Base-by-base conservation (phyloP, 2,329 filamentous ascomycete species). In the Didymella arachidicola region DNA sequence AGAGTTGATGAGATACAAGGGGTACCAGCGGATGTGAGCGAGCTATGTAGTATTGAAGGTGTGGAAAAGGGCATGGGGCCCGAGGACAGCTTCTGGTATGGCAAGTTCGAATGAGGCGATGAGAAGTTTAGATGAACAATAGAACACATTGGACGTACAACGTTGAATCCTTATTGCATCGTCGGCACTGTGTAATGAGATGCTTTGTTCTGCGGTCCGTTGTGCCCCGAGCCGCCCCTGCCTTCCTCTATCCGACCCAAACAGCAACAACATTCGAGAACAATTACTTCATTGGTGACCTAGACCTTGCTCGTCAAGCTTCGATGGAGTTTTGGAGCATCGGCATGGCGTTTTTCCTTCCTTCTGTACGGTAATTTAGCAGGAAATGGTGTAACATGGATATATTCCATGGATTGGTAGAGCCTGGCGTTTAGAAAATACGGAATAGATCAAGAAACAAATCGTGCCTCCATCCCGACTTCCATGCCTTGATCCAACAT, bases 71-170 rank as follows among this genome's bases (percentile, higher is more conserved):
- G 84, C 0, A 79, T 78, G 7, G 76, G 78, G 22, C 84, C 84
- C 1, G 78, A 79, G 30, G 84, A 86, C 65, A 79, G 79, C 43
- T 74, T 76, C 1, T 84, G 82, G 74, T 78, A 72, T 34, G 79
- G 79, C 4, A 42, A 42, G 27, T 64, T 54, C 38, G 60, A 62
- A 39, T 39, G 36, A 39, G 7, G 2, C n/a, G 34, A 7, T 5
- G 14, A 7, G n/a, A n/a, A 16, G 14, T 14, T 36, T 36, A 16
- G 10, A n/a, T n/a, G 5, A 19, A 39, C n/a, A 39, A 39, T 39
- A 7, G 19, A 38, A n/a, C 2, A n/a, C 7, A 39, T 1, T 10
- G 2, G 19, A n/a, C 8, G 16, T 36, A 36, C 16, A 36, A 14
- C 4, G 30, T 32, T 14, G 6, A 36, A 7, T 7, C 5, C 2